A percentile compares a stretch with the other conserved stretches of the same genome.
phyloP scores from a whole-genome alignment of 192 early-diverging fungal species.

The Coemansia sp. region DNA sequence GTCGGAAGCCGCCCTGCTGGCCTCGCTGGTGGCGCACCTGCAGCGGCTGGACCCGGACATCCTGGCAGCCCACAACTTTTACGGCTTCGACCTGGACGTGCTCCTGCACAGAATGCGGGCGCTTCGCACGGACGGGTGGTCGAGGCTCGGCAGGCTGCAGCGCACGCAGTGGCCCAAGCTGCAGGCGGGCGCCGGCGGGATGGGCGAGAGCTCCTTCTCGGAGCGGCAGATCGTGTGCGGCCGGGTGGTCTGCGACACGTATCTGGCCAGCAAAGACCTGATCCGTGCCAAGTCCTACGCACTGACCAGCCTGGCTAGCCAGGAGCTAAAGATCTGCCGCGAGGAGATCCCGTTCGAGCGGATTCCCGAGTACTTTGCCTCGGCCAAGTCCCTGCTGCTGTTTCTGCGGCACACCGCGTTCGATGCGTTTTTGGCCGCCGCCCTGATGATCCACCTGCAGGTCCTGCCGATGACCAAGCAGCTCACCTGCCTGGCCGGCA shows the following conservation, averaged over 20 bases:
- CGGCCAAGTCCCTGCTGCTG: slow-evolving; percentile 57
- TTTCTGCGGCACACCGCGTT: slow-evolving; percentile 78
- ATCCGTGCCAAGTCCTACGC: slow-evolving; percentile 82
- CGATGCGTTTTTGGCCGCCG: slow-evolving; percentile 75
- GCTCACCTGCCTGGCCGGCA: slow-evolving; percentile 89
- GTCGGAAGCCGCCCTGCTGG: slow-evolving; percentile 78
- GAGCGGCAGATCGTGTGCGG: slow-evolving; percentile 80
- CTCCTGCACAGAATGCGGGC: slow-evolving; percentile 90
- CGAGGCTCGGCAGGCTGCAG: slow-evolving; percentile 79
- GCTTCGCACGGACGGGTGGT: slow-evolving; percentile 79
- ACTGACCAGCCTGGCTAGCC: slow-evolving; percentile 71
- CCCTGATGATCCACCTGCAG: slow-evolving; percentile 88
- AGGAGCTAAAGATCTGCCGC: slow-evolving; percentile 74
- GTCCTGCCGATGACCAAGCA: slow-evolving; percentile 87
- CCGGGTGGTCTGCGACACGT: slow-evolving; percentile 91
- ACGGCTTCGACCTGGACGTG: slow-evolving; percentile 91
- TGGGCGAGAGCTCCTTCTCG: slow-evolving; percentile 68
- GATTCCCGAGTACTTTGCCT: slow-evolving; percentile 65
- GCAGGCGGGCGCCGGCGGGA: slow-evolving; percentile 77
- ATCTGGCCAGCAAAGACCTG: slow-evolving; percentile 80
- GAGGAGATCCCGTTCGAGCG: slow-evolving; percentile 82
- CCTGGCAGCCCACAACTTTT: slow-evolving; percentile 94
- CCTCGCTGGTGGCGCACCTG: slow-evolving; percentile 70
- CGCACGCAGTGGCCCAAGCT: slow-evolving; percentile 82
- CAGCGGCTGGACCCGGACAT: slow-evolving; percentile 86